These are phyloP conservation scores for Ballota nigra DNA, from an alignment of 257 asterid species.

Conservation along the genomic window DNA sequence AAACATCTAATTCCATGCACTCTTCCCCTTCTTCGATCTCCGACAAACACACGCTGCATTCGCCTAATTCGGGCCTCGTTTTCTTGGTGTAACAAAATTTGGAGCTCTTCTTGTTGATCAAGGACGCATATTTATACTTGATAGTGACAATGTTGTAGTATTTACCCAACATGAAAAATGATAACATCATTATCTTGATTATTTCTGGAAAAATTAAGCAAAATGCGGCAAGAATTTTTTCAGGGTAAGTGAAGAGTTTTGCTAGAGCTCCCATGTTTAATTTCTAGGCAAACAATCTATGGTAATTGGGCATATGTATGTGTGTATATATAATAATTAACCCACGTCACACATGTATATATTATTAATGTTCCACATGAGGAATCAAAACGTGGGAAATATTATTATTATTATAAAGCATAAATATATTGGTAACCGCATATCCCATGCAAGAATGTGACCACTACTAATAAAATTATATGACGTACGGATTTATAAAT, in stretches of 20 bases:
- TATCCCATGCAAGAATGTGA: neutral
- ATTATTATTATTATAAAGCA: no score
- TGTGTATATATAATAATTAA: neutral
- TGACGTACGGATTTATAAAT: neutral
- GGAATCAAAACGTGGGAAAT: no score
- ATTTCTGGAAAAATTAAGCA: slow-evolving; percentile 31
- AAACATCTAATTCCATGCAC: slow-evolving; percentile 34
- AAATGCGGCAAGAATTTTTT: slow-evolving; percentile 21
- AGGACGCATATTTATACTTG: slow-evolving; percentile 26
- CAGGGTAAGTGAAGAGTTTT: slow-evolving; percentile 29
- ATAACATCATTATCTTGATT: slow-evolving; percentile 23
- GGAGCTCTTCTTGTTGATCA: slow-evolving; percentile 35
- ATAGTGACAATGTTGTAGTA: slow-evolving; percentile 6
- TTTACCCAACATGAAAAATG: slow-evolving; percentile 21
- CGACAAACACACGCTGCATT: slow-evolving; percentile 56
- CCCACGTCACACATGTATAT: no score
- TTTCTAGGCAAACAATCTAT: neutral
- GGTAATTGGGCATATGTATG: no score
- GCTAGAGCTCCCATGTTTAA: slow-evolving; percentile 27
- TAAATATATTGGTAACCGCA: neutral
- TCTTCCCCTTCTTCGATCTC: slow-evolving; percentile 42
- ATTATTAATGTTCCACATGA: neutral
- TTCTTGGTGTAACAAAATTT: slow-evolving; percentile 26
- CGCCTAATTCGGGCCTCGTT: slow-evolving; percentile 3
- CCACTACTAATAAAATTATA: no score